Evolutionary conservation across 108 stramenopile species (phyloP).

Genomic region (Cafeteria roenbergensis): DNA sequence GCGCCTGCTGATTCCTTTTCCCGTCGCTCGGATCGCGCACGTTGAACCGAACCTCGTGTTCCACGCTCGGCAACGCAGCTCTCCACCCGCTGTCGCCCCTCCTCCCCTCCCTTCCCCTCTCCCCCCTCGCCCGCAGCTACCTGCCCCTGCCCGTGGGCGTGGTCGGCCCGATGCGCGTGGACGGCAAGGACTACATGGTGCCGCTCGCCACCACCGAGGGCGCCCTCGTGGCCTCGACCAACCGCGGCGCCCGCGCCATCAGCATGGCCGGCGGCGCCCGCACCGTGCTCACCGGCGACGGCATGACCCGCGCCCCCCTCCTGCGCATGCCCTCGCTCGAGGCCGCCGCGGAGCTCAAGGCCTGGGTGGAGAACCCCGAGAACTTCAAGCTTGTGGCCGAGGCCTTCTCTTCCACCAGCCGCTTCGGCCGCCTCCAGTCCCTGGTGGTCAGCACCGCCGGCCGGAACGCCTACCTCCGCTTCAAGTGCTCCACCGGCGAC

Average conservation of each 20-base stretch:
- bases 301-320: conserved; percentile 92
- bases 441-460: conserved; percentile 76
- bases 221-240: conserved; percentile 81
- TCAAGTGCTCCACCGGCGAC: conserved; percentile 83
- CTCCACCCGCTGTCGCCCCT: background rate
- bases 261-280: conserved; percentile 35
- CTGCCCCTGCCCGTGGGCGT: conserved; percentile 86
- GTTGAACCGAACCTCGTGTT: too few relatives aligned
- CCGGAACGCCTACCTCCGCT: conserved; percentile 77
- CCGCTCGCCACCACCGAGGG: conserved; percentile 98
- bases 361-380: conserved; percentile 56
- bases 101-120: background rate
- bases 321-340: conserved; percentile 63
- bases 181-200: conserved; percentile 69
- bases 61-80: background rate
- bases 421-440: conserved; percentile 67
- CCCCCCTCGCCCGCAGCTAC: conserved; percentile 32
- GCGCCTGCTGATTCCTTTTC: too few relatives aligned
- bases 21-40: too few relatives aligned
- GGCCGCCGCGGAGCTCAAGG: conserved; percentile 68
- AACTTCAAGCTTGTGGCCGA: conserved; percentile 65
- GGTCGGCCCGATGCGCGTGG: conserved; percentile 76
- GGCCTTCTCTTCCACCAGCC: conserved; percentile 89
- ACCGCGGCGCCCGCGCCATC: conserved; percentile 92
- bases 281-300: conserved; percentile 67